Base-by-base conservation (phyloP, 345 rosid species). In the Brassica napus region DNA sequence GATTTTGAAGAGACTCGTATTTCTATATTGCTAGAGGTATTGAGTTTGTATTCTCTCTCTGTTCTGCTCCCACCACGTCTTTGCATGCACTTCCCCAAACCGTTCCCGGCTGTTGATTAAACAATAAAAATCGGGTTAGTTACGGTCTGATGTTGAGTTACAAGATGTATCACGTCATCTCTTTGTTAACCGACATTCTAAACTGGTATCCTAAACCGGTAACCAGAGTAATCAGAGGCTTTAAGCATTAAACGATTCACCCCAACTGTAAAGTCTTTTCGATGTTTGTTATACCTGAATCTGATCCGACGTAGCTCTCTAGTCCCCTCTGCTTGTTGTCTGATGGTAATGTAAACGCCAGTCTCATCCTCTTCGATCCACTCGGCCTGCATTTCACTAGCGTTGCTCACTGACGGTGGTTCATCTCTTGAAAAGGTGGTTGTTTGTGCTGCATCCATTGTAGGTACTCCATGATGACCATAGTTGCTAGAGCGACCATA, bases 31-130 rank as follows among this genome's bases (percentile, higher is more conserved):
- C 76, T 82, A 94, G 75, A 94, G 92, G 85, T 94, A 94, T 72
- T 91, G 97, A 75, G 88, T 69, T 85, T 94, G 98, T 92, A 94
- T 94, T 83, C 98, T 91, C 57, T 91, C 98, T 77, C 97, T 89
- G 85, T 94, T 94, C 85, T 92, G 90, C 79, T 94, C 98, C 98
- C 98, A 94, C 98, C 98, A 94, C 30, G 49, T 69, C 88, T 92
- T 94, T n/a, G 98, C 98, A 3, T 90, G 87, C 77, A 92, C 91
- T 82, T 92, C 97, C 59, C 97, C 98, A 11, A 94, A 94, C 68
- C 72, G 83, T 83, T 94, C 98, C 0, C 98, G 98, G 85, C 98
- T 94, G 94, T 71, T 69, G 5, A 61, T 4, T 16, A 31, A 62
- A 62, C 18, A 44, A 63, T 6, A 52, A 12, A 55, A 5, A 28